Base-by-base conservation (phyloP, 306 rosid species). In the Rosa lucieae region DNA sequence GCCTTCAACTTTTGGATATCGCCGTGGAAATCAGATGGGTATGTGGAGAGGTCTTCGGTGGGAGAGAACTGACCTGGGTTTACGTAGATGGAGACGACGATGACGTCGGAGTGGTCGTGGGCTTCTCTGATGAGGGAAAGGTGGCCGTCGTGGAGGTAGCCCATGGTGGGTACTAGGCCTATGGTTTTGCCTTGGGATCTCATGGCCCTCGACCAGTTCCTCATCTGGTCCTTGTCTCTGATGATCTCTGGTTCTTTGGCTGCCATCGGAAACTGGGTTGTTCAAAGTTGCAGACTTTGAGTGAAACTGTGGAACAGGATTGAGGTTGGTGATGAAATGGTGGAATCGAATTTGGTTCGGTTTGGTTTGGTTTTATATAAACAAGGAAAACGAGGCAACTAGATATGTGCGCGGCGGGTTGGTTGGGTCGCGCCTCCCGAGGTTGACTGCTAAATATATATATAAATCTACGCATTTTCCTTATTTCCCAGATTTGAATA, bases 61-160 rank as follows among this genome's bases (percentile, higher is more conserved):
- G 98, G 94, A 18, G 97, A 82, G 51, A 95, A 95, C 87, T 93
- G 99, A 69, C 91, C 92, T 0, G 97, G 98, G 84, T 95, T 95
- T 5, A 95, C 88, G 49, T 95, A 95, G 79, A 95, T 89, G 29
- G 99, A 95, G 82, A 95, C 91, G 0, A 75, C 97, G 7, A 90
- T 48, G 17, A 90, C 73, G 20, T 93, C 73, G 18, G 92, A 18
- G 35, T 66, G 93, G 29, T 39, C 59, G 81, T 49, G 93, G 49
- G 94, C 97, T 82, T 89, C 85, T 49, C 47, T 71, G 72, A 95
- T 70, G 15, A 95, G 91, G 3, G 98, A 85, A n/a, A 95, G 72
- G 69, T 93, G 98, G 51, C 99, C 97, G 10, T 82, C 72, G 46
- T 95, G 98, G 77, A 95, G 98, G 77, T 56, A 93, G 2, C 98